Base-by-base conservation (phyloP, 73 alveolate species). In the Durusdinium trenchii region DNA sequence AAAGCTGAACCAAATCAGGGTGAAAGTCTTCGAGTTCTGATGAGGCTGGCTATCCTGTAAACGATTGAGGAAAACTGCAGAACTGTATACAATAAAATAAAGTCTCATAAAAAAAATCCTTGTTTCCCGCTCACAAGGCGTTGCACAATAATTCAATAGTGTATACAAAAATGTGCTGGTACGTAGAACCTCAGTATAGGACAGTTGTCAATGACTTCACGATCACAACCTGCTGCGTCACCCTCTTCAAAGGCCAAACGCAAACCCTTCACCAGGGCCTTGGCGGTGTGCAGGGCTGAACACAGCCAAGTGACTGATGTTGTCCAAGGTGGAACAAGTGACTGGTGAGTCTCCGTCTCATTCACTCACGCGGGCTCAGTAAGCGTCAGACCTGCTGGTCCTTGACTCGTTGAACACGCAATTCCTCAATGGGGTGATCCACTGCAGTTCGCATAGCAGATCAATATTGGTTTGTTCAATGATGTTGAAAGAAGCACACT, bases 181-280 rank as follows among this genome's bases (percentile, higher is more conserved):
- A 20, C 64, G 47, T 6, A 7, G 61, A 3, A 47, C 67, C 67
- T 79, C 54, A 84, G 94, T 40, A 36, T 20, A 3, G 26, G 54
- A 75, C 94, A 84, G 38, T 84, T 48, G 94, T 84, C 94, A 20
- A 84, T 84, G 76, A 84, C 94, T 36, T n/a, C 94, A 20, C 94
- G 94, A 14, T 84, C 94, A 38, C 94, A 84, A 3, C 94, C 94
- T 18, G 94, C 94, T 51, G 50, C 94, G 18, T 84, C 94, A 6
- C 94, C 94, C 76, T 84, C 94, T 51, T 84, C 94, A 36, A 84
- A 84, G 51, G 94, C 94, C 30, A 84, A 51, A 52, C 94, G 94
- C 50, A 84, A 52, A 52, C 94, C 94, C 40, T 84, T 84, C 75
- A 84, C 94, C 94, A 84, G 35, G 54, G 51, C 94, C 94, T 84